Evolutionary conservation across 129 eudicot genomes (phyloP).

Genomic region (Pittosporum tobira): DNA sequence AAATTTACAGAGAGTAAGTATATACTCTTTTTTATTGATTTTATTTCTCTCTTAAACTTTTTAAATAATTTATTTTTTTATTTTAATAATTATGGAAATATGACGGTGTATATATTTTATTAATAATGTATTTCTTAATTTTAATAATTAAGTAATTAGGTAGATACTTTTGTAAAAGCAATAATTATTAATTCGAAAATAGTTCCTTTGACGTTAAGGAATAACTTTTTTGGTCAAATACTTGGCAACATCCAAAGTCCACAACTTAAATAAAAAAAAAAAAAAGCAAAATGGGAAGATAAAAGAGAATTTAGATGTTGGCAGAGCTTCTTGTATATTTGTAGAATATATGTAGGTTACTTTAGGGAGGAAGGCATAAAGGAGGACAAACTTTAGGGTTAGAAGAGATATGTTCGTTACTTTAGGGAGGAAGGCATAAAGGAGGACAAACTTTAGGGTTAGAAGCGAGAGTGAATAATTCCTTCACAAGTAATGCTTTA

Average conservation of each 20-base stretch:
- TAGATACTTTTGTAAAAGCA: too few species aligned
- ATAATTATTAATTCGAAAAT: too few species aligned
- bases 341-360: neutral
- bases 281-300: neutral
- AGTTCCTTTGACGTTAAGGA: constrained; percentile 12
- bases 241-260: too few species aligned
- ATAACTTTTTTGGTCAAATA: constrained; percentile 1
- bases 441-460: neutral
- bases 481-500: constrained; percentile 4
- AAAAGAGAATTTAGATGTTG: neutral
- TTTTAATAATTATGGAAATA: too few species aligned
- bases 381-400: neutral
- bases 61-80: too few species aligned
- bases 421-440: constrained; percentile 1
- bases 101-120: too few species aligned
- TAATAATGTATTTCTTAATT: too few species aligned
- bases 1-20: too few species aligned
- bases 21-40: too few species aligned
- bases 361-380: constrained; percentile 1
- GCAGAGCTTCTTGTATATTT: neutral
- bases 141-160: too few species aligned
- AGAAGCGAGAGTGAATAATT: neutral
- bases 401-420: neutral
- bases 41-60: too few species aligned
- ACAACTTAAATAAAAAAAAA: too few species aligned